Base-by-base conservation (phyloP, 176 grass and related monocot species). In the Thalia dealbata region DNA sequence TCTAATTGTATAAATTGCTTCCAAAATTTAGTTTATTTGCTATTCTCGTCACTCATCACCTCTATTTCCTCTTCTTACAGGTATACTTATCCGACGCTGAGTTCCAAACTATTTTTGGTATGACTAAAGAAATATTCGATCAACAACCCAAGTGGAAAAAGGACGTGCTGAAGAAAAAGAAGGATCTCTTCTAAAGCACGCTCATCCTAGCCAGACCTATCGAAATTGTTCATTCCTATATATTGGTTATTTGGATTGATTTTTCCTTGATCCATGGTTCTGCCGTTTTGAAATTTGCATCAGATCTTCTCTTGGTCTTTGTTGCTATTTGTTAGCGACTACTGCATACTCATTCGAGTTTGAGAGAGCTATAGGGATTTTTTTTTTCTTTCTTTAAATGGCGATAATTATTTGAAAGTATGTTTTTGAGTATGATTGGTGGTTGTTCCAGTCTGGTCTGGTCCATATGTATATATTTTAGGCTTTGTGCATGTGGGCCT, bases 131-230 rank as follows among this genome's bases (percentile, higher is more conserved):
- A 77, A 62, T 82, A 27, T 96, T 96, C 79, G 87, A 91, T 81
- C 58, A 64, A 70, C 92, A 96, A 60, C 89, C 92, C 59, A 86
- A 76, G 41, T 96, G 92, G 92, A 96, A 96, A 84, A 89, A 96
- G 81, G 92, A 96, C 70, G 68, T 92, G 27, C 92, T 85, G 73
- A 96, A 96, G 67, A 78, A 86, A 78, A 96, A 96, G 84, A 76
- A 82, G 25, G 89, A 92, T 76, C 92, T 96, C 64, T 96, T 96
- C 84, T 96, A 78, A 38, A 83, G 55, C 14, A 44, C 46, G 16
- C 18, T 22, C 21, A 62, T 45, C 28, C 22, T 13, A 10, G 58
- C 46, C 32, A 54, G 48, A 28, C 27, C 35, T 23, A 38, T 38
- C 63, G 19, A 21, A n/a, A 44, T 68, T 9, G 35, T 11, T 68